A percentile compares a stretch with the other conserved stretches of the same genome.
These are phyloP conservation scores for Heritiera littoralis DNA, from an alignment of 345 rosid species.

Conservation along the genomic window DNA sequence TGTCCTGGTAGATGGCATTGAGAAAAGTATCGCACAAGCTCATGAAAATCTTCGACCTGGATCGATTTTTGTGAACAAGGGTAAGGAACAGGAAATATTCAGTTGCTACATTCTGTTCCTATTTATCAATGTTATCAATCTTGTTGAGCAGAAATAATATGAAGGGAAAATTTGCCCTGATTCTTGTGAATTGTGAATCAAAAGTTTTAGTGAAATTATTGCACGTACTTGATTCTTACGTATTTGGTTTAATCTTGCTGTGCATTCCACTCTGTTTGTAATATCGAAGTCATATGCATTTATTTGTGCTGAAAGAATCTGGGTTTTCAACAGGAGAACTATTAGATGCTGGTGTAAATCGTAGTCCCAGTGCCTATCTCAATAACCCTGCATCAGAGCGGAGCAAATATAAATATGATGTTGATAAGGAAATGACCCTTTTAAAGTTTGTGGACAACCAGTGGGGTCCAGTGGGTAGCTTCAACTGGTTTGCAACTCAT, in stretches of 20 bases:
- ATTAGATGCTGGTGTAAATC: conserved; percentile 87
- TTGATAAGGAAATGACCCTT: conserved; percentile 96
- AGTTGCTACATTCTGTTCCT: conserved; percentile 12
- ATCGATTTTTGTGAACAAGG: conserved; percentile 71
- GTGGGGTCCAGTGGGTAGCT: conserved; percentile 96
- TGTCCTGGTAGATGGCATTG: conserved; percentile 92
- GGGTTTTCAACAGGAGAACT: conserved; percentile 61
- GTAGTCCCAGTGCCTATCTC: conserved; percentile 98
- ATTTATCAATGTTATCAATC: background rate
- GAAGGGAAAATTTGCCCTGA: background rate
- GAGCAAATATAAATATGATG: conserved; percentile 69
- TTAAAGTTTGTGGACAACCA: conserved; percentile 87
- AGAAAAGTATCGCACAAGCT: conserved; percentile 81
- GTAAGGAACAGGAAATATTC: conserved; percentile 37
- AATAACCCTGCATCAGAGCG: conserved; percentile 82
- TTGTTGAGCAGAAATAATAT: conserved; percentile 10
- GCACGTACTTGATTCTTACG: background rate
- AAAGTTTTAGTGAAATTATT: conserved; percentile 3
- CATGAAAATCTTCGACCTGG: conserved; percentile 91
- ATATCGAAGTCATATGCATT: background rate
- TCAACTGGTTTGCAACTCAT: conserved; percentile 98
- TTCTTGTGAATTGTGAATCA: background rate
- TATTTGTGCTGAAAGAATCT: conserved; percentile 17
- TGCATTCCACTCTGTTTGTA: background rate
- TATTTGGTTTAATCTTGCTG: conserved; percentile 1